Percentiles rank a stretch among this genome's conserved stretches.
These are phyloP conservation scores for Mycosphaerella sp. DNA, from an alignment of 2,329 filamentous ascomycete species.

Conservation along the genomic window DNA sequence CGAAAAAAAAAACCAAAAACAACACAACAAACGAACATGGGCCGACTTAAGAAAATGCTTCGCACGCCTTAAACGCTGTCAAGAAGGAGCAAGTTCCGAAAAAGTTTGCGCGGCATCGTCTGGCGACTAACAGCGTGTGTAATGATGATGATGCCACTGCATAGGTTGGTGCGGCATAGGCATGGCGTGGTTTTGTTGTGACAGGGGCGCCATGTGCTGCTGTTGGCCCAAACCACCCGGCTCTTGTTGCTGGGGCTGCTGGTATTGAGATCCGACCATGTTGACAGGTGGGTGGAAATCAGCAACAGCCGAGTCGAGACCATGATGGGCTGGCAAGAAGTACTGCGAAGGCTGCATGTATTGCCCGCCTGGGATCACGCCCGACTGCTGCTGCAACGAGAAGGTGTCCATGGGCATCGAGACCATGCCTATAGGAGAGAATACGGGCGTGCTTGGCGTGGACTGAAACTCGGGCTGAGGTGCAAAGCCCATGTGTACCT, in stretches of 20 bases:
- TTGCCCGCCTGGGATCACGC: constrained; percentile 7
- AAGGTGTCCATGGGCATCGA: constrained; percentile 14
- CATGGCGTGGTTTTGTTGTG: background rate
- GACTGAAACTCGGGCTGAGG: constrained; percentile 23
- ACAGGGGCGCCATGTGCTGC: constrained; percentile 14
- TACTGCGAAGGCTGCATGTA: constrained; percentile 4
- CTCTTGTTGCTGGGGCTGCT: constrained; percentile 7
- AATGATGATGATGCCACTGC: constrained; percentile 3
- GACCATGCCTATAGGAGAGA: constrained; percentile 10
- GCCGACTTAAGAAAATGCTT: background rate
- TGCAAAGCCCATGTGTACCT: constrained; percentile 16
- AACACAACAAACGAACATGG: background rate
- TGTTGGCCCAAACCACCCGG: constrained; percentile 3
- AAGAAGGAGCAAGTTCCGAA: constrained; percentile 1
- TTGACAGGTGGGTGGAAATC: constrained; percentile 14
- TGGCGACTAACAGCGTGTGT: background rate
- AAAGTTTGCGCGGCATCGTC: background rate
- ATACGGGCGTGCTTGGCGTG: constrained; percentile 17
- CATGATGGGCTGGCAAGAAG: constrained; percentile 15
- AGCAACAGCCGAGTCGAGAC: constrained; percentile 4
- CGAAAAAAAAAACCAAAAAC: background rate
- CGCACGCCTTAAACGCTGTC: constrained; percentile 18
- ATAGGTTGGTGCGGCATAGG: background rate
- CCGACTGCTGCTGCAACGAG: constrained; percentile 4
- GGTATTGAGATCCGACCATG: constrained; percentile 3